These are phyloP conservation scores for Cryptococcus jaspeensis DNA, from an alignment of 1,284 basidiomycete genomes.

Conservation along the genomic window DNA sequence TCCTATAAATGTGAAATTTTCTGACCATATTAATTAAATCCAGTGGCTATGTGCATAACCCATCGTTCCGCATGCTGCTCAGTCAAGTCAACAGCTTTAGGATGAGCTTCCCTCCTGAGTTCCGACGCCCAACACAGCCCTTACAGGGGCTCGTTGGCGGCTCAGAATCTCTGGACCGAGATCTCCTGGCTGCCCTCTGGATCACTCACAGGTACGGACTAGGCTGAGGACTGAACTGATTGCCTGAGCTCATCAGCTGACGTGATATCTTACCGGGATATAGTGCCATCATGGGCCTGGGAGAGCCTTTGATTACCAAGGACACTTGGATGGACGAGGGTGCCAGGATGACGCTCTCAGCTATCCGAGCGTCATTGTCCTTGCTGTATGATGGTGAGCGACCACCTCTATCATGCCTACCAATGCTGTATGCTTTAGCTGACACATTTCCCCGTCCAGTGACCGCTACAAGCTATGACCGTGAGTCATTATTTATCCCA, in stretches of 20 bases:
- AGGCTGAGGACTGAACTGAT: too few species aligned
- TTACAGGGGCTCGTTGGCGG: slow-evolving; percentile 6
- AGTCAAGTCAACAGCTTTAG: slow-evolving; percentile 42
- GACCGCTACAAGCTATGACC: slow-evolving; percentile 41
- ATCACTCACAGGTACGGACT: slow-evolving; percentile 28
- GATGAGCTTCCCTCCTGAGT: slow-evolving; percentile 31
- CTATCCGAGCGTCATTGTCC: slow-evolving; percentile 43
- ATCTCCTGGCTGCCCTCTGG: slow-evolving; percentile 33
- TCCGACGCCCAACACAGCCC: slow-evolving; percentile 29
- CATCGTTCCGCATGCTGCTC: slow-evolving; percentile 28
- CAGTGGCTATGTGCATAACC: slow-evolving; percentile 33
- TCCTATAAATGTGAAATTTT: background rate
- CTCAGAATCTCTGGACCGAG: slow-evolving; percentile 27
- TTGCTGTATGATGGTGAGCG: slow-evolving; percentile 42
- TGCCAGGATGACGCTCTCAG: slow-evolving; percentile 36
- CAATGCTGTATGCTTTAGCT: background rate
- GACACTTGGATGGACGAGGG: slow-evolving; percentile 40
- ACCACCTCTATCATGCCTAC: background rate
- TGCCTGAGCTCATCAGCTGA: too few species aligned
- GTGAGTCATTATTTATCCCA: slow-evolving; percentile 18
- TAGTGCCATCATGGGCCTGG: slow-evolving; percentile 32
- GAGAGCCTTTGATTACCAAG: slow-evolving; percentile 38
- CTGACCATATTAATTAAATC: too few species aligned
- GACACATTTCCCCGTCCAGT: slow-evolving; percentile 13
- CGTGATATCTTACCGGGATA: background rate